A percentile compares a stretch with the other conserved stretches of the same genome.
Evolutionary conservation across 768 basidiomycete species (phyloP).

Genomic region (Collybiopsis confluens): DNA sequence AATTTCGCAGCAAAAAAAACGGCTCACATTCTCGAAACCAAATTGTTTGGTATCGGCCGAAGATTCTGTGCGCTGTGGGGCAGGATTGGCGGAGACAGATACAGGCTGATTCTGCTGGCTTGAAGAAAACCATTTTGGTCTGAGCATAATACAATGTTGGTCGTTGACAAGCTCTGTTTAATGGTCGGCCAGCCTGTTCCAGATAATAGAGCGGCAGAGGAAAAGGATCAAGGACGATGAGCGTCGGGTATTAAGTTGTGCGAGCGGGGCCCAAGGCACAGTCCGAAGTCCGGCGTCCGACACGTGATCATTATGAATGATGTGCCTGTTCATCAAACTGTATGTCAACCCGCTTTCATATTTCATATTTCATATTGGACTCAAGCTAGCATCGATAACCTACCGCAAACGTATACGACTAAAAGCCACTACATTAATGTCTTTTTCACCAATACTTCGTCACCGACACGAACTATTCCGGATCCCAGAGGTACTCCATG

Average conservation of each 20-base stretch:
- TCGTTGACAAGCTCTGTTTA: not conserved
- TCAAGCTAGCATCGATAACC: too few relatives aligned
- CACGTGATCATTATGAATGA: too few relatives aligned
- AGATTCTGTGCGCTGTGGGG: slow-evolving; percentile 32
- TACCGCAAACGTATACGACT: not conserved
- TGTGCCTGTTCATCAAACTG: too few relatives aligned
- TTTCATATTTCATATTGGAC: too few relatives aligned
- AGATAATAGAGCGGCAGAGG: not conserved
- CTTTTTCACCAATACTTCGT: slow-evolving; percentile 48
- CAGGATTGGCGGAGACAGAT: slow-evolving; percentile 22
- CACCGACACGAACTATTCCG: slow-evolving; percentile 60
- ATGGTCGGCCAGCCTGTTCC: not conserved
- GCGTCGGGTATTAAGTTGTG: not conserved
- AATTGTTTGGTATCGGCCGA: slow-evolving; percentile 82
- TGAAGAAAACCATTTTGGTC: slow-evolving; percentile 37
- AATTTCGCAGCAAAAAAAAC: not conserved
- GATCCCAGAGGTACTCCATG: slow-evolving; percentile 50
- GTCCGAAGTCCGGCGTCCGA: too few relatives aligned
- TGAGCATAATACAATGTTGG: slow-evolving; percentile 25
- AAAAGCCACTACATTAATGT: slow-evolving; percentile 15
- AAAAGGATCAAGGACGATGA: not conserved
- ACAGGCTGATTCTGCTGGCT: slow-evolving; percentile 15
- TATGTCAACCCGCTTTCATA: too few relatives aligned
- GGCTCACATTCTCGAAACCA: slow-evolving; percentile 93
- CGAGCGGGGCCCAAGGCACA: too few relatives aligned